These are phyloP conservation scores for Monilinia laxa DNA, from an alignment of 2,329 filamentous ascomycete species.

Conservation along the genomic window DNA sequence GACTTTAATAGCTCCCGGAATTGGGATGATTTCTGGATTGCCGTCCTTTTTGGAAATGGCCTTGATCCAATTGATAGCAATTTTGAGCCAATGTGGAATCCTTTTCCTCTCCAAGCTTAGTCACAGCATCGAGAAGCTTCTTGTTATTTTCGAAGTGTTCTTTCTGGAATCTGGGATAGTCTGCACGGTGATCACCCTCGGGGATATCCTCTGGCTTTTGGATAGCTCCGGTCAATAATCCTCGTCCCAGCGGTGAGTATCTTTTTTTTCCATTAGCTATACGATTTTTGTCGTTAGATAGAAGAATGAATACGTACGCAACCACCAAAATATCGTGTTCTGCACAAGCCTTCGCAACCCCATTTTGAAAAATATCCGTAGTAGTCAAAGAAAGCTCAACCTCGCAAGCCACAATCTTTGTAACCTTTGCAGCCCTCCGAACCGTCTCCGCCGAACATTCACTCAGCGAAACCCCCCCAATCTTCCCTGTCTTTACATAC, in stretches of 20 bases:
- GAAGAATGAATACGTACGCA: constrained; percentile 43
- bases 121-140: constrained; percentile 57
- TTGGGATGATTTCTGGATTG: constrained; percentile 55
- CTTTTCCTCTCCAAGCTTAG: constrained; percentile 59
- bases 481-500: constrained; percentile 46
- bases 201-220: constrained; percentile 55
- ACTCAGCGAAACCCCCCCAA: constrained; percentile 47
- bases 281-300: constrained; percentile 21
- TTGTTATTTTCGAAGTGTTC: constrained; percentile 65
- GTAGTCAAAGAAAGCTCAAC: constrained; percentile 47
- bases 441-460: constrained; percentile 47
- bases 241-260: constrained; percentile 69
- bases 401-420: constrained; percentile 49
- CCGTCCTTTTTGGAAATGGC: constrained; percentile 36
- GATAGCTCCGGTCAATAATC: constrained; percentile 56
- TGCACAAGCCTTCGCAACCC: constrained; percentile 50
- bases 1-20: constrained; percentile 61
- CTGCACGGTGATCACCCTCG: constrained; percentile 55
- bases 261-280: constrained; percentile 24
- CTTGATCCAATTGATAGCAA: constrained; percentile 61
- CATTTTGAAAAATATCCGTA: constrained; percentile 42
- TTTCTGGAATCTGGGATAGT: constrained; percentile 60
- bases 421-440: constrained; percentile 42
- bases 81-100: constrained; percentile 59
- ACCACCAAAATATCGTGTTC: constrained; percentile 68